These are phyloP conservation scores for Termitomyces sp. DNA, from an alignment of 768 basidiomycete genomes.

Conservation along the genomic window DNA sequence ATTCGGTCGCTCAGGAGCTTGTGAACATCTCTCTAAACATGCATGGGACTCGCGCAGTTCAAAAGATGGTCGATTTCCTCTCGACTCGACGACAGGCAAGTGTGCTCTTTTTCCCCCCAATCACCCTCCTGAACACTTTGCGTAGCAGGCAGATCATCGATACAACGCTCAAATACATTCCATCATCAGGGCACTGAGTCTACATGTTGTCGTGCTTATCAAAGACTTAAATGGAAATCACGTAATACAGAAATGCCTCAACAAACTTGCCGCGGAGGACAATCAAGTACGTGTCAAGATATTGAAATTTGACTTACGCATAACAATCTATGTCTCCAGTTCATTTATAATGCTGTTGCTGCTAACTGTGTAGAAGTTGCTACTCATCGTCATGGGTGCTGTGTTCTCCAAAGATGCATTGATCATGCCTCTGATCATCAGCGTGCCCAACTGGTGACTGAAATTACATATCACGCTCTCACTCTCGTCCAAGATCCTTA, in stretches of 20 bases:
- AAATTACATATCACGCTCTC: conserved; percentile 97
- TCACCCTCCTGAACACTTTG: conserved; percentile 44
- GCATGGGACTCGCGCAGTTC: conserved; percentile 98
- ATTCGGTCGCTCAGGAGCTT: conserved; percentile 94
- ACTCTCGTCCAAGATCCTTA: conserved; percentile 98
- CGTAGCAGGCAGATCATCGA: conserved; percentile 68
- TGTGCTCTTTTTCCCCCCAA: conserved; percentile 25
- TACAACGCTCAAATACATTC: conserved; percentile 92
- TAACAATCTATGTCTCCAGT: conserved; percentile 38
- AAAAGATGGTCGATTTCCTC: conserved; percentile 99
- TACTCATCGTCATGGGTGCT: conserved; percentile 96
- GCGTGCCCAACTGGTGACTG: conserved; percentile 92
- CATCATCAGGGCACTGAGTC: conserved; percentile 92
- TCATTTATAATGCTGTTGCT: conserved; percentile 99
- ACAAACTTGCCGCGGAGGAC: conserved; percentile 96
- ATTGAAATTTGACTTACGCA: neutral
- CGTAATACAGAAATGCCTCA: conserved; percentile 98
- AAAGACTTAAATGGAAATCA: conserved; percentile 98
- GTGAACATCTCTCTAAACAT: conserved; percentile 99
- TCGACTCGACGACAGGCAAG: conserved; percentile 90
- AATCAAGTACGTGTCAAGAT: conserved; percentile 63
- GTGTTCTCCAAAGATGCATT: conserved; percentile 95
- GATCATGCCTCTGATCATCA: conserved; percentile 97
- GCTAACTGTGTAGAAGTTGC: conserved; percentile 99
- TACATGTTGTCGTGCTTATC: conserved; percentile 98